Conservation (phyloP, 805 yeast species). For the Priceomyces fermenticarens region DNA sequence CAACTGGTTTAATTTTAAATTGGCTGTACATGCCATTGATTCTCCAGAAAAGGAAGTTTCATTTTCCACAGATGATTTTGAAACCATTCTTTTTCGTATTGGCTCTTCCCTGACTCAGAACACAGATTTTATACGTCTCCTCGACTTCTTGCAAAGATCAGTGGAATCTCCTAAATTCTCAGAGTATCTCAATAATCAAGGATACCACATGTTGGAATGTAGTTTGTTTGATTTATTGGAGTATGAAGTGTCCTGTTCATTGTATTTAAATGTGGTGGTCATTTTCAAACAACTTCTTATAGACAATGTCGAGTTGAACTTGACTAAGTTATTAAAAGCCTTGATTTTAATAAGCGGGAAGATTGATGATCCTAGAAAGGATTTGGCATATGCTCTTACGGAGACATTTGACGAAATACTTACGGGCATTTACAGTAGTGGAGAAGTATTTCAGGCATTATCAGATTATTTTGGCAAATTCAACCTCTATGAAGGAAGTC, state of each 20-base stretch:
- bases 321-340: conserved; percentile 21
- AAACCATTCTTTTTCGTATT: conserved; percentile 6
- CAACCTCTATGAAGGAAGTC: conserved; percentile 5
- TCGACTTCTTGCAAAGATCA: conserved; percentile 15
- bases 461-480: not conserved
- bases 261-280: conserved; percentile 28
- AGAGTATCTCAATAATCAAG: conserved; percentile 14
- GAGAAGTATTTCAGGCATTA: conserved; percentile 17
- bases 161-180: conserved; percentile 11
- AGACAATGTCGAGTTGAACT: conserved; percentile 17
- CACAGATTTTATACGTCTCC: conserved; percentile 9
- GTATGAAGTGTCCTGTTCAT: conserved; percentile 5
- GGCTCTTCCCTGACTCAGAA: conserved; percentile 2
- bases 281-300: conserved; percentile 35
- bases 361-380: conserved; percentile 9
- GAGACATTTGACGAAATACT: conserved; percentile 31
- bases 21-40: conserved; percentile 19
- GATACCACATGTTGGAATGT: conserved; percentile 13
- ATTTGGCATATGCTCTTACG: conserved; percentile 21
- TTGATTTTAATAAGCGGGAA: conserved; percentile 17
- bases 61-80: conserved; percentile 15
- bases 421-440: conserved; percentile 22
- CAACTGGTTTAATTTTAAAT: conserved; percentile 40
- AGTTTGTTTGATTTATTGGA: conserved; percentile 15
- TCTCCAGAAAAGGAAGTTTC: conserved; percentile 4